phyloP scores from a whole-genome alignment of 73 alveolate species.

The Symbiodinium natans region DNA sequence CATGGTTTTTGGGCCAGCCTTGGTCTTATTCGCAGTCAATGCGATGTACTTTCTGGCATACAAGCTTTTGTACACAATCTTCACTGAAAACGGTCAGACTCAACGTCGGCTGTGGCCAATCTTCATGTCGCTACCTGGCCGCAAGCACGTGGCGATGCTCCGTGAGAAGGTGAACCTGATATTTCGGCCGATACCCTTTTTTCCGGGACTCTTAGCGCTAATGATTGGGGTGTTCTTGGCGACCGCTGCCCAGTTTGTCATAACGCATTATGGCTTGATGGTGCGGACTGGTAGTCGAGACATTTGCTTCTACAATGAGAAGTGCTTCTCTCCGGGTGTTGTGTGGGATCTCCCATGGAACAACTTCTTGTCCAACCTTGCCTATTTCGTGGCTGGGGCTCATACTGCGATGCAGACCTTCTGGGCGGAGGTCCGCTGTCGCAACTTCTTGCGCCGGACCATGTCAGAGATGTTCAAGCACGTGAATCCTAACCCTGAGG shows the following conservation, averaged over 20 bases:
- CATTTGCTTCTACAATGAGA: constrained; percentile 81
- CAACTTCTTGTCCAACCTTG: constrained; percentile 28
- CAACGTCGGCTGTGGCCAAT: neutral
- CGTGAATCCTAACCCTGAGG: neutral
- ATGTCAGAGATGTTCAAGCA: constrained; percentile 19
- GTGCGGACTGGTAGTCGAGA: constrained; percentile 66
- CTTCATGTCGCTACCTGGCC: constrained; percentile 10
- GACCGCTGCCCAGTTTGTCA: constrained; percentile 86
- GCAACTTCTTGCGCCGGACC: constrained; percentile 23
- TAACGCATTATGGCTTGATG: constrained; percentile 77
- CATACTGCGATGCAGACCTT: constrained; percentile 53
- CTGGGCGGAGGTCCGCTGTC: constrained; percentile 51
- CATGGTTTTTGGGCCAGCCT: neutral
- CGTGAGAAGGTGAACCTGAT: neutral
- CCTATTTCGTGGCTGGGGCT: constrained; percentile 52
- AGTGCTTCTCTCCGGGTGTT: constrained; percentile 55
- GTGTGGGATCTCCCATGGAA: constrained; percentile 77
- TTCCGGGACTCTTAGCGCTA: constrained; percentile 37
- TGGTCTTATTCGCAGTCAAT: constrained; percentile 31
- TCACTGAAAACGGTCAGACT: neutral
- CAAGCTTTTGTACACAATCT: neutral
- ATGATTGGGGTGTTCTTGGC: constrained; percentile 71
- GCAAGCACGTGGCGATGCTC: constrained; percentile 4
- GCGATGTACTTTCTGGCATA: constrained; percentile 50
- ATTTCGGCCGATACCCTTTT: constrained; percentile 45